Evolutionary conservation across 148 eudicot genomes (phyloP), one percentile per base, ranked within the genome.

Genomic region (Vaccinium vitisidaea): DNA sequence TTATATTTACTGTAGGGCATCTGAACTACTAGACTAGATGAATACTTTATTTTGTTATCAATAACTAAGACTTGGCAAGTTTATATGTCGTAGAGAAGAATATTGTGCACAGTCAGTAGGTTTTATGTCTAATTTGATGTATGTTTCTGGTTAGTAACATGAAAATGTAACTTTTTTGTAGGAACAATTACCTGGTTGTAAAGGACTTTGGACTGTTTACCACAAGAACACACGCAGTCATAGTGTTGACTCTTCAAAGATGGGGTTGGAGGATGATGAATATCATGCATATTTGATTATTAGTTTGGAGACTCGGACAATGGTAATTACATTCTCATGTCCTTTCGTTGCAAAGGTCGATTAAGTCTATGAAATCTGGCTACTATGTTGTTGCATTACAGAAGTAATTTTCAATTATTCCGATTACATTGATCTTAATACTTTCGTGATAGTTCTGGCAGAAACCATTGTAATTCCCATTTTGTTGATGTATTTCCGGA

Each of bases 141-240:
- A 73, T 32, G 43, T 27, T 77, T 53, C 54, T 82, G 77, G 50
- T 85, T 46, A 21, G 69, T 77, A 32, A 67, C 65, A 77, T 65
- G 19, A 46, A 52, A 54, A 32, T 75, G 32, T 46, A 8, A 30
- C 23, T 61, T 82, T 36, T 83, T 75, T 84, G 50, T 83, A 97
- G 99, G 99, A 93, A 83, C 90, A 92, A 81, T 82, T 97, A 50
- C 96, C 95, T 27, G 99, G 96, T 82, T 94, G 98, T 87, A 95
- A 90, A 86, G 99, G 98, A 80, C 93, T 95, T 81, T 97, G 99
- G 99, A 95, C 99, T 73, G 99, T 97, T 84, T 97, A 97, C 88
- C 98, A 97, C 89, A 97, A 97, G 86, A 97, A 91, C 89, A 79
- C 93, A 65, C 99, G 98, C 59, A 87, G 87, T 89, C 97, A 92